These are phyloP conservation scores for Prunus mongolica DNA, from an alignment of 306 rosid genomes.

Conservation along the genomic window DNA sequence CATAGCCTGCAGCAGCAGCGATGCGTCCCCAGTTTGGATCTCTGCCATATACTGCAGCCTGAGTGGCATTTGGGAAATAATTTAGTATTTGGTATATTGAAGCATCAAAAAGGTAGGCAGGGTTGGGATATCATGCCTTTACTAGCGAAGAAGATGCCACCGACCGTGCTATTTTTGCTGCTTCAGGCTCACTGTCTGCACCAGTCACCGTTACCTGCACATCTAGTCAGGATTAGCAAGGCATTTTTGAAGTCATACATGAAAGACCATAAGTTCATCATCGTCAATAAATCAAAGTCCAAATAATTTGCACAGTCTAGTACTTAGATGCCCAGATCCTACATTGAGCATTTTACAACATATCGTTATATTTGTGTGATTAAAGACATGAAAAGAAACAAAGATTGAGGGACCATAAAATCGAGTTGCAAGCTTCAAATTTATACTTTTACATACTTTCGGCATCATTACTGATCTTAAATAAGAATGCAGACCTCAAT, in stretches of 20 bases:
- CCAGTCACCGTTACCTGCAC: slow-evolving; percentile 73
- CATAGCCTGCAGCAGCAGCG: slow-evolving; percentile 87
- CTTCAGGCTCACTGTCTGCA: slow-evolving; percentile 70
- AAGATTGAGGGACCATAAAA: neutral
- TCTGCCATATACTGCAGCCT: slow-evolving; percentile 32
- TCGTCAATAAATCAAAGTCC: neutral
- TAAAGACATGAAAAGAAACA: neutral
- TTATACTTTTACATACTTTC: neutral
- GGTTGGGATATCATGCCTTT: neutral
- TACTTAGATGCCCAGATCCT: neutral
- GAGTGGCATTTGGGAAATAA: neutral
- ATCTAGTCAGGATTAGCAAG: slow-evolving; percentile 17
- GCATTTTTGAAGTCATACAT: neutral
- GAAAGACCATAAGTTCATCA: neutral
- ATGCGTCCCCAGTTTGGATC: slow-evolving; percentile 99
- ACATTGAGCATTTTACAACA: neutral
- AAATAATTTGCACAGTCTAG: neutral
- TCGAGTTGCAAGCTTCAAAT: neutral
- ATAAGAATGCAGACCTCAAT: slow-evolving; percentile 63
- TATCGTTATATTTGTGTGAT: neutral
- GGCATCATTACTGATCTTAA: neutral
- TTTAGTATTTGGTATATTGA: neutral
- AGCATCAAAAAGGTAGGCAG: neutral
- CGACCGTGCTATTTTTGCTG: slow-evolving; percentile 74
- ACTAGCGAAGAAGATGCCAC: slow-evolving; percentile 8